Percentiles rank a stretch among this genome's conserved stretches.
These are phyloP conservation scores for Rubia tinctorum DNA, from an alignment of 305 asterid genomes.

Conservation along the genomic window DNA sequence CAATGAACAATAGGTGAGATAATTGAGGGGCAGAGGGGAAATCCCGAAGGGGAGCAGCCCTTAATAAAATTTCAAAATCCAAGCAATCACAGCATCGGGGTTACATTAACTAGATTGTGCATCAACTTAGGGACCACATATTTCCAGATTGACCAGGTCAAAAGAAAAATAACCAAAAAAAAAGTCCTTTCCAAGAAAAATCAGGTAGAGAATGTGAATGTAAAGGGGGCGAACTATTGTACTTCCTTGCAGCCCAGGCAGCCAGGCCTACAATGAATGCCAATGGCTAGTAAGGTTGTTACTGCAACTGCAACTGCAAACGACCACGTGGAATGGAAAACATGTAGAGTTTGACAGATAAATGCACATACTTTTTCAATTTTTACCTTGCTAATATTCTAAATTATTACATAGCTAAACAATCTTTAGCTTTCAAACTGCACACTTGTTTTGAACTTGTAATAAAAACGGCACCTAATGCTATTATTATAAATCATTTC, in stretches of 20 bases:
- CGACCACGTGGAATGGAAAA: neutral
- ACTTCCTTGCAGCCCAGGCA: neutral
- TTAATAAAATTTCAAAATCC: neutral
- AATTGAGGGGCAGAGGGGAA: neutral
- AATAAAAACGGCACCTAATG: neutral
- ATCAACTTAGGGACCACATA: neutral
- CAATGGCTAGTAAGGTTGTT: constrained; percentile 5
- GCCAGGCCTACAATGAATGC: neutral
- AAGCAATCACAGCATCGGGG: neutral
- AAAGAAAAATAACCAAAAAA: neutral
- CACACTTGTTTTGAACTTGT: neutral
- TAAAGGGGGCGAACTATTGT: neutral
- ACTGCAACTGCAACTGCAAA: neutral
- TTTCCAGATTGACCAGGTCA: neutral
- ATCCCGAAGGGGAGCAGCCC: neutral
- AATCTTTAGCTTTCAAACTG: neutral
- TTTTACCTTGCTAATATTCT: neutral
- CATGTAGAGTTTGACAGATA: neutral
- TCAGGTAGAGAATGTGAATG: neutral
- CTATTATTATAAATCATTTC: neutral
- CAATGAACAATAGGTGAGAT: constrained; percentile 19
- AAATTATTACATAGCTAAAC: neutral
- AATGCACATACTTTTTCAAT: neutral
- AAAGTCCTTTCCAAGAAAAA: neutral
- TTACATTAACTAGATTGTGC: neutral